phyloP scores from a whole-genome alignment of 148 eudicot species.

The Diospyros lotus region DNA sequence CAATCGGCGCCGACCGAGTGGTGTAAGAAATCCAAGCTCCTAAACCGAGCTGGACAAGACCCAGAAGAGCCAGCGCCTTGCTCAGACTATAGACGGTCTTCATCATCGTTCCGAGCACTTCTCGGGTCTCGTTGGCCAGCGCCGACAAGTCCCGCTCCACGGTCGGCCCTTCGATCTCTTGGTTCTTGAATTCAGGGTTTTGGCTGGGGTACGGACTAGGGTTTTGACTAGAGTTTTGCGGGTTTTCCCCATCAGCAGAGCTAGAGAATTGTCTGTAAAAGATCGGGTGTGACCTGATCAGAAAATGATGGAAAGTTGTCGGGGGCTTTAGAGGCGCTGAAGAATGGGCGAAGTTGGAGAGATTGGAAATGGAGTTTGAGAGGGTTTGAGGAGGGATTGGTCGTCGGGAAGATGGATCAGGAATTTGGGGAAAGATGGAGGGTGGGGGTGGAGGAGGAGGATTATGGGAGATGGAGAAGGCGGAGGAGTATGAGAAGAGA shows the following conservation, averaged over 20 bases:
- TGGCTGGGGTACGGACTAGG: constrained; percentile 28
- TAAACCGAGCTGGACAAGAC: constrained; percentile 45
- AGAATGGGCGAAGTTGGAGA: constrained; percentile 11
- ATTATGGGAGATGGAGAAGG: constrained; percentile 7
- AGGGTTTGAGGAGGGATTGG: not conserved
- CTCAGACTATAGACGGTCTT: constrained; percentile 29
- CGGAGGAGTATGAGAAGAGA: not conserved
- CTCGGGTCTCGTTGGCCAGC: constrained; percentile 45
- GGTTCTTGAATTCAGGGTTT: constrained; percentile 53
- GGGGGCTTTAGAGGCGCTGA: constrained; percentile 12
- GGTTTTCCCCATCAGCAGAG: constrained; percentile 18
- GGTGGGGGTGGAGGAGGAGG: not conserved
- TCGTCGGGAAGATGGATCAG: not conserved
- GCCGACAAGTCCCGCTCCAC: constrained; percentile 71
- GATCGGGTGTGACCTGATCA: constrained; percentile 10
- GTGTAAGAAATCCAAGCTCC: constrained; percentile 60
- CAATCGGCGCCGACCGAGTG: constrained; percentile 21
- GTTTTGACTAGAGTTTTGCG: not conserved
- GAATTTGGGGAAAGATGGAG: not conserved
- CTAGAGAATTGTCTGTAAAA: constrained; percentile 27
- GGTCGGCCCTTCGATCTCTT: constrained; percentile 77
- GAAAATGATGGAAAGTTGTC: not conserved
- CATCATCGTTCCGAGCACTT: constrained; percentile 40
- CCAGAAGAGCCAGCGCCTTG: constrained; percentile 46
- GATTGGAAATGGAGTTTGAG: constrained; percentile 7